Conservation (phyloP, 305 asterid species). For the Solanum aculeatissimum region DNA sequence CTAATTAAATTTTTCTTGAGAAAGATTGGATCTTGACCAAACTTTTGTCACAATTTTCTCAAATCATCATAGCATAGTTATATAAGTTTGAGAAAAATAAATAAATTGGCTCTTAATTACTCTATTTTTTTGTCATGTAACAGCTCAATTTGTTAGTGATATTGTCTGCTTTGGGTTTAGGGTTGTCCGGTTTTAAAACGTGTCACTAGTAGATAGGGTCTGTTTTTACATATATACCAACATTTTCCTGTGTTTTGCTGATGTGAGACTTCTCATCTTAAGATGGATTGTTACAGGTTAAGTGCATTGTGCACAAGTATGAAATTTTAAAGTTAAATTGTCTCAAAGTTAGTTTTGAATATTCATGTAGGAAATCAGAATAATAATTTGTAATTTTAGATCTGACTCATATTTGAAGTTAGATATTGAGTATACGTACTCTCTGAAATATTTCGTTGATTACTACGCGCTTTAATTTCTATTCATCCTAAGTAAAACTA, state of each 20-base stretch:
- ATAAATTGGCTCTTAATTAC: no score
- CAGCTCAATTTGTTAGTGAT: no score
- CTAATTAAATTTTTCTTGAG: neutral
- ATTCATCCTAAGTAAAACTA: neutral
- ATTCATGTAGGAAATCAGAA: no score
- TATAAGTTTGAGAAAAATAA: neutral
- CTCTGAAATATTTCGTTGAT: neutral
- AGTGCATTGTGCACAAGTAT: neutral
- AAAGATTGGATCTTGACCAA: slow-evolving; percentile 29
- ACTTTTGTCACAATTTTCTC: neutral
- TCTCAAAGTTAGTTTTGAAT: no score
- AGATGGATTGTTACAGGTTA: no score
- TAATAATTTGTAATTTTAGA: neutral
- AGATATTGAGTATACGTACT: neutral
- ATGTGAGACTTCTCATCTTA: no score
- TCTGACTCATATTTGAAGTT: neutral
- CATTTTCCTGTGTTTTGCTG: no score
- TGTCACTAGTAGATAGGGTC: no score
- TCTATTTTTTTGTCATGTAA: neutral
- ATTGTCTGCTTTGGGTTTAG: no score
- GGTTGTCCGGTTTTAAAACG: no score
- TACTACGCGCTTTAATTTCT: neutral
- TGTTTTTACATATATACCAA: no score
- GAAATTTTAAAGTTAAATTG: neutral
- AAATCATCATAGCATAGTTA: neutral